These are phyloP conservation scores for Dysphania ambrosioides DNA, from an alignment of 148 eudicot genomes.

Conservation along the genomic window DNA sequence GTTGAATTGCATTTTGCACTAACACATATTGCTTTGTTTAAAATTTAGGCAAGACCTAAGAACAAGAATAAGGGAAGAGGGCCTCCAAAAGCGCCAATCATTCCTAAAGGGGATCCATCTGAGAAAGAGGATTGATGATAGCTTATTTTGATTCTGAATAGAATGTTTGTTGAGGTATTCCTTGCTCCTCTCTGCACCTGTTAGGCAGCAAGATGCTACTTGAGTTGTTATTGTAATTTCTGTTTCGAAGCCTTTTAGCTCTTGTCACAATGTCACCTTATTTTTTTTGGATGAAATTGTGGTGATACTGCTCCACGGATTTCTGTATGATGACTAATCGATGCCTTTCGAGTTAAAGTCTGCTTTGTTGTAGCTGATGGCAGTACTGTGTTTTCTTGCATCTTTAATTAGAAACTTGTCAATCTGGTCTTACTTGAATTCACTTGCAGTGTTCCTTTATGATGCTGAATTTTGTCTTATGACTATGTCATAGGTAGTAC, in stretches of 20 bases:
- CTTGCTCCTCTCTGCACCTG: conserved; percentile 8
- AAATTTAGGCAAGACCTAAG: conserved; percentile 51
- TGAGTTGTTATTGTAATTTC: conserved; percentile 20
- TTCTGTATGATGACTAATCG: not conserved
- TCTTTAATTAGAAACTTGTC: too few relatives aligned
- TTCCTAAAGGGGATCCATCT: conserved; percentile 44
- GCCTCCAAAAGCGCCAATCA: conserved; percentile 42
- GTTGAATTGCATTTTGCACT: not conserved
- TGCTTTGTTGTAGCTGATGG: not conserved
- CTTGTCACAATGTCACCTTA: conserved; percentile 12
- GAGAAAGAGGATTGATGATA: conserved; percentile 34
- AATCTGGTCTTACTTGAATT: too few relatives aligned
- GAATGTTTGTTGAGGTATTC: conserved; percentile 19
- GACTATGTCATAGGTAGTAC: too few relatives aligned
- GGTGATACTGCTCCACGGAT: not conserved
- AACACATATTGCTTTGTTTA: not conserved
- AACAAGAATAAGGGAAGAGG: conserved; percentile 62
- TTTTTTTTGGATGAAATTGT: conserved; percentile 12
- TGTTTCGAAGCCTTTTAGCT: not conserved
- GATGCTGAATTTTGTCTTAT: not conserved
- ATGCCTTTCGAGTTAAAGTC: not conserved
- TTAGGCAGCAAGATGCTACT: conserved; percentile 15
- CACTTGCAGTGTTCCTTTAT: not conserved
- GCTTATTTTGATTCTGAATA: conserved; percentile 3
- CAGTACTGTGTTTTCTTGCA: not conserved